These are phyloP conservation scores for Skeletonema grethae DNA, from an alignment of 108 stramenopile genomes.

Conservation along the genomic window DNA sequence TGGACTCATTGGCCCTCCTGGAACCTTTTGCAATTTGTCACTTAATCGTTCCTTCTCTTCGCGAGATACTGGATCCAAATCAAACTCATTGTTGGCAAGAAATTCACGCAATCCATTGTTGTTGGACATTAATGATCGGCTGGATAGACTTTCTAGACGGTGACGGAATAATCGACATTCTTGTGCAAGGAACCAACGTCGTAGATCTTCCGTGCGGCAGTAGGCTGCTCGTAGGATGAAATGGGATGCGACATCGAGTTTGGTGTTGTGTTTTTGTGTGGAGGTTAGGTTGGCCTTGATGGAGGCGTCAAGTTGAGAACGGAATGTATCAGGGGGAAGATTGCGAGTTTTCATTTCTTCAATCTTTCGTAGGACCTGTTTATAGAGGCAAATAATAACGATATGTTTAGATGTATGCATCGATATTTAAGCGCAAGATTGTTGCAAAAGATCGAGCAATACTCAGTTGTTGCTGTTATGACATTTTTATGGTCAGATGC, in stretches of 20 bases:
- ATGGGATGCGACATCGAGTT: conserved; percentile 89
- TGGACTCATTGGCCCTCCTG: conserved; percentile 35
- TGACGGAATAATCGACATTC: conserved; percentile 83
- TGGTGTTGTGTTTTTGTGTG: conserved; percentile 30
- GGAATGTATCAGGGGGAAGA: conserved; percentile 50
- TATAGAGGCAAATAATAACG: background rate
- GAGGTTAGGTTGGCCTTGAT: conserved; percentile 47
- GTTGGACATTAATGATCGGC: conserved; percentile 5
- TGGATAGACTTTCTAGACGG: conserved; percentile 76
- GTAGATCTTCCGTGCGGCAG: conserved; percentile 87
- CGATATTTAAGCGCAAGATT: background rate
- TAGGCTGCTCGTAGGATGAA: conserved; percentile 96
- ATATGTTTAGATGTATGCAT: background rate
- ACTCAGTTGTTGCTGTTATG: background rate
- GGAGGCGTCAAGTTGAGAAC: conserved; percentile 26
- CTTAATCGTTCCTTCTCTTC: conserved; percentile 55
- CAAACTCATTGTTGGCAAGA: conserved; percentile 60
- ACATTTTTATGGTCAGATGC: conserved; percentile 7
- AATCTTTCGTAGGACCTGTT: conserved; percentile 89
- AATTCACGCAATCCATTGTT: conserved; percentile 54
- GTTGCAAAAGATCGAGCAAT: background rate
- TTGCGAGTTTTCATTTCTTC: conserved; percentile 87
- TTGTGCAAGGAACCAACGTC: conserved; percentile 89
- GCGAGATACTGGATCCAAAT: conserved; percentile 60
- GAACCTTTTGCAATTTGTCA: conserved; percentile 35